Evolutionary conservation across 2,329 filamentous ascomycete species (phyloP), one percentile per base, ranked within the genome.

Genomic region (Apiospora malaysiana): DNA sequence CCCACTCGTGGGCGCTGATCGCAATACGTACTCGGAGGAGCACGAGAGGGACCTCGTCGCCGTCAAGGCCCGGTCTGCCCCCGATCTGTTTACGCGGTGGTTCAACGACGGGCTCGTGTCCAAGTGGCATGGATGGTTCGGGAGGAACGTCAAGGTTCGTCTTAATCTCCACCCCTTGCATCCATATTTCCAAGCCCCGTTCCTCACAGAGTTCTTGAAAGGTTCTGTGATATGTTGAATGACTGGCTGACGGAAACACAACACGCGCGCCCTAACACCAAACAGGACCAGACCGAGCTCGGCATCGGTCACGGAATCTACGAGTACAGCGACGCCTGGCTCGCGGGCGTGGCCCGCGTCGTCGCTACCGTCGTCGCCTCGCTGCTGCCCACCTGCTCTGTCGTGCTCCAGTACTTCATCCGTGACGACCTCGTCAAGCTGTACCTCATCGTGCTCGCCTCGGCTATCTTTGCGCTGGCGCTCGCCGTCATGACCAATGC

Each of bases 401-500:
- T 73, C 12, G 49, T 71, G 49, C 37, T 68, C 2, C 70, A 70
- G 37, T 73, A 71, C 47, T 69, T 70, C 47, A 68, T 70, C 46
- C 66, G 42, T 2, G 46, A 43, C 43, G 46, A 69, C 45, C 14
- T 63, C 18, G 14, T 71, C 10, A 56, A 68, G 49, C 59, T 73
- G 18, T 49, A 32, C 7, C 40, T 71, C 21, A 46, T 72, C n/a
- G 68, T 72, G 40, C 16, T 71, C 16, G 68, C 70, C 12, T 73
- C 70, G n/a, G 72, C 68, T n/a, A 16, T 71, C 43, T 73, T 73
- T 43, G 68, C 72, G 3, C 56, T 71, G 1, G 70, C 72, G 2
- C 51, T 73, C 37, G 70, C 70, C 5, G 27, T 70, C n/a, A 73
- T 73, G 72, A 73, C 72, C 10, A 71, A 71, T 27, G 68, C 72